Evolutionary conservation across 2,329 filamentous ascomycete species (phyloP).

Genomic region (Pseudogymnoascus pannorum): DNA sequence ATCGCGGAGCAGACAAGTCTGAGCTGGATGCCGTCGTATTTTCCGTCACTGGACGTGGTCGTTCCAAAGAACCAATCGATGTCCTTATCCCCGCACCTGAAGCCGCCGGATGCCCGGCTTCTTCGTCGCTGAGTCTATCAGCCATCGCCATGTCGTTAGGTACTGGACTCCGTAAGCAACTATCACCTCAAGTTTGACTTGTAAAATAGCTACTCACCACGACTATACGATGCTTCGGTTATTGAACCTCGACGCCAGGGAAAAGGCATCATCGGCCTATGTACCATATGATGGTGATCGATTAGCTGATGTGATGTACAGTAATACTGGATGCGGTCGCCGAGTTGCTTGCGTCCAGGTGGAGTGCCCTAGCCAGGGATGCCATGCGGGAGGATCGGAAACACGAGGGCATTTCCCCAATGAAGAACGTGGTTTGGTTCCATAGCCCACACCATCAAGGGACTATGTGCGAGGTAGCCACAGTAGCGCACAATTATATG

Average conservation of each 20-base stretch:
- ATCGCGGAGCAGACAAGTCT: conserved; percentile 40
- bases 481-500: too few species aligned
- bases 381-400: conserved; percentile 4
- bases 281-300: background rate
- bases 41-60: background rate
- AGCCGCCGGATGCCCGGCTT: conserved; percentile 17
- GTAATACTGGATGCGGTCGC: background rate
- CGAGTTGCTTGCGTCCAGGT: conserved; percentile 1
- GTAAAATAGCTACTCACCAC: background rate
- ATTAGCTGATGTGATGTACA: background rate
- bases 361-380: background rate
- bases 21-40: background rate
- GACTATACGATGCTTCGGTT: conserved; percentile 5
- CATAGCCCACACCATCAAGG: background rate
- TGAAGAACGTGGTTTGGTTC: background rate
- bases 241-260: background rate
- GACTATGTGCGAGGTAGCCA: too few species aligned
- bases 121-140: conserved; percentile 16
- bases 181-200: background rate
- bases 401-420: conserved; percentile 1
- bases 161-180: background rate
- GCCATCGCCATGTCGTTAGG: background rate
- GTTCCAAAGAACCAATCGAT: background rate
- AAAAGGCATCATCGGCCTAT: background rate
- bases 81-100: conserved; percentile 16